Base-by-base conservation (phyloP, 768 basidiomycete genomes). In the Agrocybe chaxingu region DNA sequence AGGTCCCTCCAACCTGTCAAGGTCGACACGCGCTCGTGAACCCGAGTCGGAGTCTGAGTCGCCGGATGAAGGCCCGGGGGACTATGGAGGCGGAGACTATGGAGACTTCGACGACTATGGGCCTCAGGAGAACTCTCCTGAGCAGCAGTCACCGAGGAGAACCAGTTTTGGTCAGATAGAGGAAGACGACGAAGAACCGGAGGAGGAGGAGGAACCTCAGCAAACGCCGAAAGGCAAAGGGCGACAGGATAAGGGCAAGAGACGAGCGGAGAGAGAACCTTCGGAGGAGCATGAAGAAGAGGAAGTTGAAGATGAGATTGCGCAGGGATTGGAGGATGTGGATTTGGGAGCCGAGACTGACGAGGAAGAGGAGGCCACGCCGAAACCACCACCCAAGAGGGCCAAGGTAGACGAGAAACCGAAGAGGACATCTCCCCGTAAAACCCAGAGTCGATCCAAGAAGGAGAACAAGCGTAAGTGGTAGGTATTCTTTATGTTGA, bases 111-210 rank as follows among this genome's bases (percentile, higher is more conserved):
- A 64, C 33, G 63, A 70, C 36, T 63, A 68, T 48, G 67, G 55
- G n/a, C 62, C 60, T 7, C 62, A 57, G n/a, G 57, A 62, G 46
- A 55, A 48, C 40, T 51, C 58, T 4, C 59, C 57, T 37, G 52
- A 54, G 6, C 59, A 61, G 12, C 47, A 54, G 12, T 62, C 65
- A 10, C 67, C 66, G 18, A 66, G 68, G n/a, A 67, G 66, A 43
- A 66, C 68, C 7, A 81, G 70, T 53, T 82, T 82, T 46, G 65
- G 68, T 7, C 75, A 76, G 45, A 70, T 79, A 60, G 76, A 74
- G 51, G 73, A 74, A 38, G 78, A 76, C n/a, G 74, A 71, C 10
- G 62, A 62, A 4, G 62, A 70, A 13, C 67, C 70, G 13, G 73
- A 75, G 30, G 65, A 67, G 34, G 59, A 67, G 34, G 59, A 67